A percentile compares a stretch with the other conserved stretches of the same genome.
phyloP scores from a whole-genome alignment of 192 early-diverging fungal species.

The Endogone sp. region DNA sequence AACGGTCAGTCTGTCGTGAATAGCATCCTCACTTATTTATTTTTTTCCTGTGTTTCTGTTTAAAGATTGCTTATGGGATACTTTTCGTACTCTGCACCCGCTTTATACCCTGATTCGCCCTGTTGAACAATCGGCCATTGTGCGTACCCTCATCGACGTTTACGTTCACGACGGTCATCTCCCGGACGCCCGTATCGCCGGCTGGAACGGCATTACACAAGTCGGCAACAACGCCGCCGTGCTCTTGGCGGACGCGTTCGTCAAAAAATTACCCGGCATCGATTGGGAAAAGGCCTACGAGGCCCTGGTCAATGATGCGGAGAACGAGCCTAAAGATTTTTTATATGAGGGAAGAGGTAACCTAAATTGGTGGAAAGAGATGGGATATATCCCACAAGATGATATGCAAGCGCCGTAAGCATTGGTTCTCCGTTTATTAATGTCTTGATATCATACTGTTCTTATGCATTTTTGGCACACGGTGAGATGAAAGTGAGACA shows the following conservation, averaged over 20 bases:
- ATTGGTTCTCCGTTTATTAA: too few relatives aligned
- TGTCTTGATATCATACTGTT: too few relatives aligned
- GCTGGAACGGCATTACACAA: slow-evolving; percentile 22
- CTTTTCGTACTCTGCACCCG: slow-evolving; percentile 1
- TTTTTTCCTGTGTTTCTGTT: background rate
- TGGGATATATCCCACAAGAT: slow-evolving; percentile 20
- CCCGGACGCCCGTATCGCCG: background rate
- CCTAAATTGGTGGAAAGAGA: slow-evolving; percentile 10
- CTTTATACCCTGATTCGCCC: background rate
- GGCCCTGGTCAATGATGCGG: slow-evolving; percentile 15
- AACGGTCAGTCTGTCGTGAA: background rate
- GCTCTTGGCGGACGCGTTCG: slow-evolving; percentile 20
- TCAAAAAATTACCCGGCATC: slow-evolving; percentile 16
- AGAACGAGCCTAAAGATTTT: background rate
- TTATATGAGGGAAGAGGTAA: slow-evolving; percentile 15
- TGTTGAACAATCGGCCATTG: background rate
- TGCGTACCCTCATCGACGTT: background rate
- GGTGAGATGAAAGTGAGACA: too few relatives aligned
- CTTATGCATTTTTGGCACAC: too few relatives aligned
- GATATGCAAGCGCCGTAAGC: background rate
- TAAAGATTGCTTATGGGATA: slow-evolving; percentile 1
- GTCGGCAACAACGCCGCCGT: slow-evolving; percentile 26
- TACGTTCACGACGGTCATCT: background rate
- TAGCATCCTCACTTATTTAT: background rate
- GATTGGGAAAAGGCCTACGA: slow-evolving; percentile 19